Evolutionary conservation across 108 stramenopile genomes (phyloP).

Genomic region (Pseudonitzschia pungens): DNA sequence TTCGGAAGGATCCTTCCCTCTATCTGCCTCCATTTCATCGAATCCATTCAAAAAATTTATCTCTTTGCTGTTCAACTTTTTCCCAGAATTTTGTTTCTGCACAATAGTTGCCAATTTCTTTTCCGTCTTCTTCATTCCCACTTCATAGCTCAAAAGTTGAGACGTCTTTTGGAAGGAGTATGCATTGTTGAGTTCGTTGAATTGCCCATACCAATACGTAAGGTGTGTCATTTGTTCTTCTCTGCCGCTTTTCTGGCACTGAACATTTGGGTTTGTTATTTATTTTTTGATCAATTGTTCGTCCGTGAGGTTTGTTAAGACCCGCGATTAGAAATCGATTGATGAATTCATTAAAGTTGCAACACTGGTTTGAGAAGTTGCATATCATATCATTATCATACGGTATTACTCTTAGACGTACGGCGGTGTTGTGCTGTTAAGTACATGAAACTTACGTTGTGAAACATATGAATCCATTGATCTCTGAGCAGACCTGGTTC

Average conservation of each 20-base stretch:
- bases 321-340: not conserved
- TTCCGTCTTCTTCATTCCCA: slow-evolving; percentile 30
- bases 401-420: no score
- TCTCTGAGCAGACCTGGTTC: slow-evolving; percentile 61
- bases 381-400: not conserved
- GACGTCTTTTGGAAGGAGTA: slow-evolving; percentile 33
- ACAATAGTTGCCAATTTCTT: slow-evolving; percentile 3
- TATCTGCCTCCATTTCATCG: slow-evolving; percentile 40
- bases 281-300: not conserved
- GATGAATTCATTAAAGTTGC: not conserved
- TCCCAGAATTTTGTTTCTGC: slow-evolving; percentile 30
- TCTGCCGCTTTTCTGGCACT: slow-evolving; percentile 13
- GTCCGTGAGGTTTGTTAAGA: not conserved
- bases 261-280: not conserved
- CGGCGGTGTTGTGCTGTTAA: no score
- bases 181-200: slow-evolving; percentile 19
- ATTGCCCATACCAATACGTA: slow-evolving; percentile 42
- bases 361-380: not conserved
- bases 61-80: slow-evolving; percentile 14
- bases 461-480: slow-evolving; percentile 73
- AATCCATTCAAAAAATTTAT: slow-evolving; percentile 21
- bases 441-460: slow-evolving; percentile 57
- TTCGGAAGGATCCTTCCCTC: slow-evolving; percentile 33
- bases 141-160: slow-evolving; percentile 34
- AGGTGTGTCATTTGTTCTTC: slow-evolving; percentile 24